phyloP scores from a whole-genome alignment of 2,329 filamentous ascomycete species.

The Epichloe coenophiala region DNA sequence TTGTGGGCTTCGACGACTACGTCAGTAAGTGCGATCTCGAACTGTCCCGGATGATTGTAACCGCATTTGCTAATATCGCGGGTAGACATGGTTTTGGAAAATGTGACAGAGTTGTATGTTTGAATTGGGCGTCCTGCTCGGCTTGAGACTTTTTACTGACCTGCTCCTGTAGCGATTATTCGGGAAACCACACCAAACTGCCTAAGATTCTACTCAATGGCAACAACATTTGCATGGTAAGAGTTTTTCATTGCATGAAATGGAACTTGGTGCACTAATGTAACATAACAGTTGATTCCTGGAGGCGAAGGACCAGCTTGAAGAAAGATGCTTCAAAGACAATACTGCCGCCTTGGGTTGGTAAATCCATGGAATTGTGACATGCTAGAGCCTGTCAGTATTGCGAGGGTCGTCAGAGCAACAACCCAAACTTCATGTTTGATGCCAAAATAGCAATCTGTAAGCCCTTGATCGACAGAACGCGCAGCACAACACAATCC shows the following conservation, averaged over 20 bases:
- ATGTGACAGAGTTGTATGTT: slow-evolving; percentile 87
- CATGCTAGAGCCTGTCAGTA: neutral
- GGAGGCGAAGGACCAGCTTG: slow-evolving; percentile 55
- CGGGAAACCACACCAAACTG: slow-evolving; percentile 74
- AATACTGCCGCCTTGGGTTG: neutral
- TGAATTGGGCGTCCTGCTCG: neutral
- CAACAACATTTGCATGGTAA: slow-evolving; percentile 99
- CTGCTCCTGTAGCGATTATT: slow-evolving; percentile 60
- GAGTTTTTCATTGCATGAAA: slow-evolving; percentile 10
- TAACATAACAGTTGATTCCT: slow-evolving; percentile 51
- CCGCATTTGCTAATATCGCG: neutral
- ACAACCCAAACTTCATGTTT: neutral
- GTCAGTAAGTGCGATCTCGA: slow-evolving; percentile 63
- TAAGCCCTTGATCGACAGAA: neutral
- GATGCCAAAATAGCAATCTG: neutral
- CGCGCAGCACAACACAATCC: neutral
- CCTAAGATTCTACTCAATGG: slow-evolving; percentile 93
- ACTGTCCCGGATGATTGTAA: neutral
- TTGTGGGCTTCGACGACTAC: slow-evolving; percentile 97
- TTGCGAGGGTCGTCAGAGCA: neutral
- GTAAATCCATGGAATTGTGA: neutral
- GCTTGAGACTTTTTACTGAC: neutral
- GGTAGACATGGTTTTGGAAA: slow-evolving; percentile 92
- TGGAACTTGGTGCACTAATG: neutral
- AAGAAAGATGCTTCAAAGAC: neutral